Evolutionary conservation across 2,329 filamentous ascomycete genomes (phyloP).

Genomic region (Claviceps africana): DNA sequence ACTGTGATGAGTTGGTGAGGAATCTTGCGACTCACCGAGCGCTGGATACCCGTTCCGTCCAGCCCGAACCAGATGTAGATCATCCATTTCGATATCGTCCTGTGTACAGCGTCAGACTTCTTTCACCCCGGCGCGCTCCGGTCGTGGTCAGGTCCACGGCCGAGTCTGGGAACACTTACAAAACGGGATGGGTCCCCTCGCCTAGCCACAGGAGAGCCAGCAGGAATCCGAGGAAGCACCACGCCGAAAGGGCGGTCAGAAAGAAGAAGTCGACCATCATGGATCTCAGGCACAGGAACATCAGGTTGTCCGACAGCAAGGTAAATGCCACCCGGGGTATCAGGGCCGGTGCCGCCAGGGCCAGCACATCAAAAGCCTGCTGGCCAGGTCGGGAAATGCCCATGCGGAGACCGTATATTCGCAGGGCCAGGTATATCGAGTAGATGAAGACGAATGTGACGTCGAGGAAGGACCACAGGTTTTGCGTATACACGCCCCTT

Average conservation of each 20-base stretch:
- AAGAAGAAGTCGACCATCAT: slow-evolving; percentile 83
- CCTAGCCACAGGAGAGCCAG: slow-evolving; percentile 68
- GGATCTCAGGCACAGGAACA: slow-evolving; percentile 65
- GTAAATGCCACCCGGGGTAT: slow-evolving; percentile 73
- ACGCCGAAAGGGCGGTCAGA: slow-evolving; percentile 58
- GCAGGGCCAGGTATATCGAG: slow-evolving; percentile 50
- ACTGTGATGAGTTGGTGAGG: no score
- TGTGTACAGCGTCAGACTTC: slow-evolving; percentile 16
- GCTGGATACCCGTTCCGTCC: slow-evolving; percentile 52
- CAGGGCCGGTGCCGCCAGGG: slow-evolving; percentile 63
- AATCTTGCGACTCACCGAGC: slow-evolving; percentile 36
- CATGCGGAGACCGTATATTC: slow-evolving; percentile 47
- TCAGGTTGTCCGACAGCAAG: slow-evolving; percentile 67
- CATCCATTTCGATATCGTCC: slow-evolving; percentile 78
- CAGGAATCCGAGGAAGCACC: slow-evolving; percentile 75
- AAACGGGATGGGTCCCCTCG: slow-evolving; percentile 43
- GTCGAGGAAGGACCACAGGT: slow-evolving; percentile 78
- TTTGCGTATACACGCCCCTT: slow-evolving; percentile 73
- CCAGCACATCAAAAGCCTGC: slow-evolving; percentile 65
- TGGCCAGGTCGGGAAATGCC: slow-evolving; percentile 36
- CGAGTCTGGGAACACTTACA: slow-evolving; percentile 25
- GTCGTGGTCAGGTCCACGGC: background rate
- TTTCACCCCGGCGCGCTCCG: background rate
- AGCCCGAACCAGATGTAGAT: slow-evolving; percentile 86
- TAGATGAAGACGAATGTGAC: slow-evolving; percentile 65